Evolutionary conservation across 345 rosid genomes (phyloP).

Genomic region (Stellera chamaejasme): DNA sequence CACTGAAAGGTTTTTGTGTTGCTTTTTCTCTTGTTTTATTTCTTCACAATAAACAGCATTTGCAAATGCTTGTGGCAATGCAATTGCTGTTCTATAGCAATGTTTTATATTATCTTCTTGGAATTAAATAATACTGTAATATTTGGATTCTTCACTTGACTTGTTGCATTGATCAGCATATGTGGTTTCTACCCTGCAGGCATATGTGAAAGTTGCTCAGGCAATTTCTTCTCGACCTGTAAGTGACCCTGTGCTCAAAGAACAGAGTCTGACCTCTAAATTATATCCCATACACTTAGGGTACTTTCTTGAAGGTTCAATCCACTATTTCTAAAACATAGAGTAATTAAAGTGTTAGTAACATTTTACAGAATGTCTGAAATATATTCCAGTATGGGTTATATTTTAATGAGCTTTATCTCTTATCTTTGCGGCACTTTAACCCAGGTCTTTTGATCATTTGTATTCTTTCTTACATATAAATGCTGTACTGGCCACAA

Average conservation of each 20-base stretch:
- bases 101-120: not conserved
- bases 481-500: too few relatives aligned
- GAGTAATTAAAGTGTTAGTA: not conserved
- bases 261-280: not conserved
- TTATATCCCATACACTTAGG: not conserved
- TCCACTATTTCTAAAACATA: not conserved
- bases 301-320: not conserved
- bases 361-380: too few relatives aligned
- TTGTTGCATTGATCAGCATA: not conserved
- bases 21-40: not conserved
- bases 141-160: not conserved
- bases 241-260: slow-evolving; percentile 24
- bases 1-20: too few relatives aligned
- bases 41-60: not conserved
- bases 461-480: too few relatives aligned
- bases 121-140: too few relatives aligned
- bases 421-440: too few relatives aligned
- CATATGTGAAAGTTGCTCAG: slow-evolving; percentile 85
- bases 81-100: slow-evolving; percentile 1
- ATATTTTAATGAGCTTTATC: too few relatives aligned
- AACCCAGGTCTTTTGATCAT: not conserved
- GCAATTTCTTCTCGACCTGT: slow-evolving; percentile 92
- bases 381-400: too few relatives aligned
- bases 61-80: not conserved
- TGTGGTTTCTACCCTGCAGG: slow-evolving; percentile 38